Percentiles rank a stretch among this genome's conserved stretches.
Conservation (phyloP, 805 yeast species). For the Nakazawaea populi region DNA sequence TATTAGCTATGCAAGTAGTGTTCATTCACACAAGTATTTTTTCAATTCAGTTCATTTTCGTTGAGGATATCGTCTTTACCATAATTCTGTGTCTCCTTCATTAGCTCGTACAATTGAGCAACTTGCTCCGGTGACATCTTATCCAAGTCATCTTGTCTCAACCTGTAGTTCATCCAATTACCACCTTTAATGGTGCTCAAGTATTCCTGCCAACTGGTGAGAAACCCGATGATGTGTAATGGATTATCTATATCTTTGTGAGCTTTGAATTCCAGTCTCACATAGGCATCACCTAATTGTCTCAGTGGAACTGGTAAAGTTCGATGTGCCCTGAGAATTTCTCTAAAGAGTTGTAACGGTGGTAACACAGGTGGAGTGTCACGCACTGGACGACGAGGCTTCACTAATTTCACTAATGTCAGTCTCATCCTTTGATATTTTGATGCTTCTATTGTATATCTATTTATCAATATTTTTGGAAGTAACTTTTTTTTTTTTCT, state of each 20-base stretch:
- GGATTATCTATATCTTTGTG: conserved; percentile 85
- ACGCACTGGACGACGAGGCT: conserved; percentile 9
- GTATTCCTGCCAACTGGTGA: conserved; percentile 92
- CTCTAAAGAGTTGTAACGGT: conserved; percentile 72
- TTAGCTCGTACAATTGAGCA: conserved; percentile 71
- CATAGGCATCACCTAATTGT: conserved; percentile 83
- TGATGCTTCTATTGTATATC: too few relatives aligned
- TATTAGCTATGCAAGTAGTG: not conserved
- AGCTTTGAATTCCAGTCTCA: conserved; percentile 81
- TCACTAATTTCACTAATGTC: conserved; percentile 4
- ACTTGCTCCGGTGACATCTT: conserved; percentile 90
- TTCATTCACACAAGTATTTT: too few relatives aligned
- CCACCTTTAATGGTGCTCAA: conserved; percentile 53
- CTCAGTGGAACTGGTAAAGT: conserved; percentile 63
- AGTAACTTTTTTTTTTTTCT: not conserved
- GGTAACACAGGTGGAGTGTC: conserved; percentile 56
- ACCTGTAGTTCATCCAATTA: conserved; percentile 55
- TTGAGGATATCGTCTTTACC: not conserved
- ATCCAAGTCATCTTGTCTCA: conserved; percentile 61
- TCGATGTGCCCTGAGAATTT: conserved; percentile 78
- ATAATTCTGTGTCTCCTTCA: conserved; percentile 60
- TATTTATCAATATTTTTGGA: not conserved
- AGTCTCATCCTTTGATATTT: conserved; percentile 5
- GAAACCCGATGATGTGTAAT: conserved; percentile 85
- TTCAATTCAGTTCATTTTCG: not conserved